Evolutionary conservation across 169 alveolate species (phyloP), one percentile per base, ranked within the genome.

Genomic region (Eimeria acervulina): DNA sequence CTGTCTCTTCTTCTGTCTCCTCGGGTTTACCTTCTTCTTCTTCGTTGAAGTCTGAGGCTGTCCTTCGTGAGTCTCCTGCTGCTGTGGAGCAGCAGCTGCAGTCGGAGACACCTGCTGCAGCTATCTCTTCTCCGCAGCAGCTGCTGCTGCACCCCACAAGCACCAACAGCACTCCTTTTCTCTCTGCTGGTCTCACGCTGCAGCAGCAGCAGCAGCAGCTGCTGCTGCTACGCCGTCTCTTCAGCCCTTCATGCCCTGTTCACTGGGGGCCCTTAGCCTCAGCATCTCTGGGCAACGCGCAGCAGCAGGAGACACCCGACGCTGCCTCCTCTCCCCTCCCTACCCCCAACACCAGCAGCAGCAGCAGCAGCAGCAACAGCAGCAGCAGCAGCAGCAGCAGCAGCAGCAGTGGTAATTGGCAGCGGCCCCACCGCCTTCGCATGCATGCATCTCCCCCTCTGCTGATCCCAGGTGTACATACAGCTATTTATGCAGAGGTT

Each of bases 301-400:
- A 76, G 87, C 87, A 76, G 59, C 61, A 38, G 51, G n/a, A n/a
- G n/a, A n/a, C n/a, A n/a, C n/a, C n/a, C n/a, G n/a, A n/a, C n/a
- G n/a, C n/a, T n/a, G n/a, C n/a, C n/a, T n/a, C n/a, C n/a, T n/a
- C n/a, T n/a, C n/a, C n/a, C n/a, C n/a, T n/a, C n/a, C n/a, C n/a
- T n/a, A n/a, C n/a, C n/a, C n/a, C n/a, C n/a, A n/a, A n/a, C n/a
- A n/a, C n/a, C n/a, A 36, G 33, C 90, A 47, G 2, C 72, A 44
- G 44, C 90, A n/a, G 74, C 90, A 36, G 44, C 90, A 47, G 7
- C 70, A 44, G 70, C 90, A 26, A 63, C 90, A 36, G 7, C 90
- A 36, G 44, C 90, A 47, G 7, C 70, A 44, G 47, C 90, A n/a
- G 72, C 90, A 36, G 23, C 72, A 44, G 51, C 90, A 68, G 80